A percentile compares a stretch with the other conserved stretches of the same genome.
Conservation (phyloP, 1,139 yeast genomes). For the Kodamaea suecica region DNA sequence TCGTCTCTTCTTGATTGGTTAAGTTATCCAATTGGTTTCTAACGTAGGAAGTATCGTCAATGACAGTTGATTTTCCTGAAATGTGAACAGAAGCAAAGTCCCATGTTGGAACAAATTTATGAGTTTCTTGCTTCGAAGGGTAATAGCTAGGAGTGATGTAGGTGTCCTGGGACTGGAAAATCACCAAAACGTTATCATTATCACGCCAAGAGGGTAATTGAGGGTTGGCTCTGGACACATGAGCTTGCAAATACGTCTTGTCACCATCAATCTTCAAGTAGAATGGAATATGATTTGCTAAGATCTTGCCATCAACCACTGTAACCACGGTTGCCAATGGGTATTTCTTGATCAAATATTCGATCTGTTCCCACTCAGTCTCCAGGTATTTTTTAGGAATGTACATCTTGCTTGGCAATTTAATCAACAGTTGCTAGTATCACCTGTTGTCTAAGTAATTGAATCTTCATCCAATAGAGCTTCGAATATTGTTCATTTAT, state of each 20-base stretch:
- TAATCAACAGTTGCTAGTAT: not conserved
- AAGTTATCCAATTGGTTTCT: conserved; percentile 44
- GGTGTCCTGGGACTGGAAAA: conserved; percentile 53
- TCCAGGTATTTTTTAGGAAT: conserved; percentile 20
- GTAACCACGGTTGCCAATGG: conserved; percentile 58
- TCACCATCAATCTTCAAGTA: conserved; percentile 38
- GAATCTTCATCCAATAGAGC: too few relatives aligned
- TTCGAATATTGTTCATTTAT: too few relatives aligned
- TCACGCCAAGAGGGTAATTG: conserved; percentile 46
- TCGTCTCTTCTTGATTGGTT: conserved; percentile 48
- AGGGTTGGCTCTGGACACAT: conserved; percentile 54
- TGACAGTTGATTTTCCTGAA: conserved; percentile 49
- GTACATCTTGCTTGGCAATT: conserved; percentile 11
- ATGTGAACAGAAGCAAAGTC: conserved; percentile 62
- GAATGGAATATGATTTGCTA: conserved; percentile 63
- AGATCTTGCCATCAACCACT: conserved; percentile 32
- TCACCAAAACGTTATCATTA: conserved; percentile 44
- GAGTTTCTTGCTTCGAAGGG: conserved; percentile 54
- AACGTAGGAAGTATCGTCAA: conserved; percentile 49
- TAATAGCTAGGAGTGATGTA: conserved; percentile 65
- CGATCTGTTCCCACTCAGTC: conserved; percentile 38
- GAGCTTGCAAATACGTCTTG: conserved; percentile 48
- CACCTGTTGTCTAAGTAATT: too few relatives aligned
- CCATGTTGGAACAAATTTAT: conserved; percentile 73
- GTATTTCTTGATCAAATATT: conserved; percentile 40